These are phyloP conservation scores for Chaetomium sp. DNA, from an alignment of 2,329 filamentous ascomycete species.

Conservation along the genomic window DNA sequence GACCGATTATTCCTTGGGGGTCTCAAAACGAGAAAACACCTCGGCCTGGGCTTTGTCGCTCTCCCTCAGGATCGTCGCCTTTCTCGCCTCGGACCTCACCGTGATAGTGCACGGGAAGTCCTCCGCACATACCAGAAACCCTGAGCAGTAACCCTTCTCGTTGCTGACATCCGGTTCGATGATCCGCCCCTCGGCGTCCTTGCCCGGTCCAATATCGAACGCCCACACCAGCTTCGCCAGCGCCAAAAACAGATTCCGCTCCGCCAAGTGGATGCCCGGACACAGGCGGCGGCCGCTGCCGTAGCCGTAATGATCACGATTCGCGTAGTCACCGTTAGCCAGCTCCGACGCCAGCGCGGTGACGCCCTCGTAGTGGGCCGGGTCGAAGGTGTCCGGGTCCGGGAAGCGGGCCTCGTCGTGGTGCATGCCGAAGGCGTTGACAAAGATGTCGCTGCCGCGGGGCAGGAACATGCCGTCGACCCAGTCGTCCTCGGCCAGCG, in stretches of 20 bases:
- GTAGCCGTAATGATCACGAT: constrained; percentile 56
- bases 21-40: constrained; percentile 9
- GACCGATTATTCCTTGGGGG: background rate
- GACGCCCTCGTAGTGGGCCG: constrained; percentile 41
- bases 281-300: constrained; percentile 60
- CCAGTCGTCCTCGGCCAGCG: constrained; percentile 43
- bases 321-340: constrained; percentile 33
- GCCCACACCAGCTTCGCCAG: constrained; percentile 52
- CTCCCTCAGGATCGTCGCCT: background rate
- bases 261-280: constrained; percentile 56
- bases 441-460: constrained; percentile 46
- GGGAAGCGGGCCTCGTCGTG: constrained; percentile 46
- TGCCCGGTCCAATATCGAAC: constrained; percentile 36
- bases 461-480: constrained; percentile 51
- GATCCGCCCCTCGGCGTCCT: background rate
- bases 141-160: constrained; percentile 1
- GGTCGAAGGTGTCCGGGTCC: constrained; percentile 46
- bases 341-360: constrained; percentile 31
- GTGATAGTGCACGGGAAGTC: constrained; percentile 5
- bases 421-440: constrained; percentile 48
- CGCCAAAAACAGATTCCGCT: constrained; percentile 49
- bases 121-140: constrained; percentile 6
- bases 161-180: constrained; percentile 5
- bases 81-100: constrained; percentile 1
- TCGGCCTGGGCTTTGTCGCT: background rate